Evolutionary conservation across 805 yeast genomes (phyloP).

Genomic region (Zygosaccharomyces pseudorouxii): DNA sequence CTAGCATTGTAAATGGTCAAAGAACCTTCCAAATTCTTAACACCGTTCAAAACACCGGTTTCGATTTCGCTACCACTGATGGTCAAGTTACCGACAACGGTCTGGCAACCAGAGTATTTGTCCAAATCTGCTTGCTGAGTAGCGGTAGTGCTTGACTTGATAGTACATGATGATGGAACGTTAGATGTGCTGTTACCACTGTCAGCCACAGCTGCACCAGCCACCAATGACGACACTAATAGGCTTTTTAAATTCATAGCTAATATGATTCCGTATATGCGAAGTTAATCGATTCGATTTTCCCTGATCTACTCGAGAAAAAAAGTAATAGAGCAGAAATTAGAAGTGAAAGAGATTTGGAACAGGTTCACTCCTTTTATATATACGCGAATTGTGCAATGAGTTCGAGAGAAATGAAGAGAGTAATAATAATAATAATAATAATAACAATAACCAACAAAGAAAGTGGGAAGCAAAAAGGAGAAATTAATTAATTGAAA

Average conservation of each 20-base stretch:
- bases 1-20: constrained; percentile 64
- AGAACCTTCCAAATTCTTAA: constrained; percentile 73
- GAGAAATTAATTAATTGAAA: background rate
- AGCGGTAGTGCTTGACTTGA: constrained; percentile 59
- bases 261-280: background rate
- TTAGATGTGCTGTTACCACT: constrained; percentile 44
- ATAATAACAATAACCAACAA: background rate
- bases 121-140: constrained; percentile 79
- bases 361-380: background rate
- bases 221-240: constrained; percentile 46
- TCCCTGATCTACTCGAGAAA: background rate
- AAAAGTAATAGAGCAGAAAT: background rate
- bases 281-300: background rate
- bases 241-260: constrained; percentile 54
- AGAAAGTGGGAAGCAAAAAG: background rate
- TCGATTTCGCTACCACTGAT: constrained; percentile 58
- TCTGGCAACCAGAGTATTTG: constrained; percentile 63
- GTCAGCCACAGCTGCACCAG: constrained; percentile 46
- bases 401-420: background rate
- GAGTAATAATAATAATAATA: background rate
- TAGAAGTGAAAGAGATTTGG: background rate
- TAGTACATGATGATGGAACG: constrained; percentile 61
- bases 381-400: background rate
- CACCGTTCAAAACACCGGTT: constrained; percentile 65
- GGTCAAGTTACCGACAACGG: constrained; percentile 73